Evolutionary conservation across 2,329 filamentous ascomycete genomes (phyloP), one percentile per base, ranked within the genome.

Genomic region (Cladosporium halotolerans): DNA sequence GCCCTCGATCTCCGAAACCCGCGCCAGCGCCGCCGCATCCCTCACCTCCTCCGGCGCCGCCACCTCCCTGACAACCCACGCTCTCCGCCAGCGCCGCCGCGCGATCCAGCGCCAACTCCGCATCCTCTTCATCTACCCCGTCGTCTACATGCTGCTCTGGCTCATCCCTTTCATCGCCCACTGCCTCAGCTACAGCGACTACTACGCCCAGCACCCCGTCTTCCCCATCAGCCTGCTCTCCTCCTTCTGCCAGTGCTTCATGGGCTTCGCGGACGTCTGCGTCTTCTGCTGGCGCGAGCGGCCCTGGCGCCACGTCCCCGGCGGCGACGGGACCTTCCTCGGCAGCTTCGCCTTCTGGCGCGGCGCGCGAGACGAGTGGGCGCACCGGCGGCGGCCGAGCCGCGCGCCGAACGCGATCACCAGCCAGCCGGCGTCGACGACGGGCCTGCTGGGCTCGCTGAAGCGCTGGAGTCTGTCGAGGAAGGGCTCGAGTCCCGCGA

Each of bases 41-140:
- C 38, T 28, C 10, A 11, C 10, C 7, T 33, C 33, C 28, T 33
- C 19, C 28, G 31, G 32, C 33, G 46, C 28, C 11, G 10, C 40
- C 52, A 3, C 46, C 38, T 7, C 38, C 32, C 42, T 45, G 28
- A 34, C 50, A 46, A 52, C 58, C 41, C 58, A 45, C 13, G 56
- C 60, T 5, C 18, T 59, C 4, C 52, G 56, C 8, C 52, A 56
- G 33, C 60, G 64, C 16, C 62, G 63, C 28, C 55, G 55, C 13
- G 79, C 78, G 54, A 83, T 88, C 55, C 78, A 80, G 42, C 79
- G 83, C 9, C 86, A 90, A 62, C 76, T 90, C 2, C 80, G 84
- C 32, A 78, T 86, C 31, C 75, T 90, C 14, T 89, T 91, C 69
- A 81, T 89, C 45, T 92, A 92, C 66, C 88, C 88, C 0, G 66